Base-by-base conservation (phyloP, 2,329 filamentous ascomycete genomes). In the Neofusicoccum ribis region DNA sequence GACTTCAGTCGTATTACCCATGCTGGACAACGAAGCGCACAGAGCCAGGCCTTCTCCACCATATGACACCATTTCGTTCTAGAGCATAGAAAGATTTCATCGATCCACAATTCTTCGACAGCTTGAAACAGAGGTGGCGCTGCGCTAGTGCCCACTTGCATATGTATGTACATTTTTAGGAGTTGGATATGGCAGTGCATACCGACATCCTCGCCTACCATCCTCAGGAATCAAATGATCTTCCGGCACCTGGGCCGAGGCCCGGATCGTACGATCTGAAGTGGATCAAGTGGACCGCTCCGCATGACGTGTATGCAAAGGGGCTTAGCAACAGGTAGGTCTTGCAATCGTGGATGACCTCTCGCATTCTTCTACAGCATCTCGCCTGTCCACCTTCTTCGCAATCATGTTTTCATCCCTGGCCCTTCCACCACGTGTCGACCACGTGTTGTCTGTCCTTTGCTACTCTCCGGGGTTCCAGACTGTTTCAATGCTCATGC, bases 231-330 rank as follows among this genome's bases (percentile, higher is more conserved):
- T 37, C 56, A 47, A 39, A 23, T 20, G 43, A 60, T 60, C 56
- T 60, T 47, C 56, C 56, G 31, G 41, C 43, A 20, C 56, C 27
- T 11, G 15, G 15, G 43, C 56, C 56, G 56, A 47, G 44, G 17
- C 17, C 56, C 56, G 56, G 56, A 44, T 60, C 56, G 56, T 60
- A 60, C n/a, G 56, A 47, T 60, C 17, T 36, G 12, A 20, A 36
- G 56, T 36, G 34, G 56, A 60, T 60, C 27, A 14, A 36, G 56
- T 60, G 56, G 56, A 47, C 17, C 56, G 12, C 27, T 47, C 43
- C 43, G 56, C 41, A 47, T 60, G 56, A 60, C 56, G 56, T 60
- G 56, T 60, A 60, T 60, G 37, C 27, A n/a, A 47, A 36, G 17
- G 15, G 17, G 15, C 27, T 14, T 27, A 37, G 11, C 15, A 12